Percentiles rank a stretch among this genome's conserved stretches.
These are phyloP conservation scores for Globisporangium carolinianum DNA, from an alignment of 352 stramenopile species.

Conservation along the genomic window DNA sequence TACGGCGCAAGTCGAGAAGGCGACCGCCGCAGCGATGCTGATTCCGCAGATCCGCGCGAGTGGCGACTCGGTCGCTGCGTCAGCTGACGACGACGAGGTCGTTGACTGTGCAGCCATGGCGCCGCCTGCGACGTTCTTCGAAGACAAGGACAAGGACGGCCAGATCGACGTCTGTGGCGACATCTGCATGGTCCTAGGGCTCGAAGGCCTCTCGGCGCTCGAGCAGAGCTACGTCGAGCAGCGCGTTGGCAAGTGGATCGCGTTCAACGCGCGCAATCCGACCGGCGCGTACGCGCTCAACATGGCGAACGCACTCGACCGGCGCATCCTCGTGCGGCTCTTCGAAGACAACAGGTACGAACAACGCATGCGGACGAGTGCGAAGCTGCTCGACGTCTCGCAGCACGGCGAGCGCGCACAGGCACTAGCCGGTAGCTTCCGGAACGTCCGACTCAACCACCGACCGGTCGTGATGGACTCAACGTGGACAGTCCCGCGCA, in stretches of 20 bases:
- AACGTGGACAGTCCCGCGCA: slow-evolving; percentile 53
- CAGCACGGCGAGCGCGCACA: slow-evolving; percentile 37
- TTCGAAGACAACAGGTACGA: slow-evolving; percentile 59
- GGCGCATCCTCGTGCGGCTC: slow-evolving; percentile 67
- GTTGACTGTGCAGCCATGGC: slow-evolving; percentile 59
- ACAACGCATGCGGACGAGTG: slow-evolving; percentile 37
- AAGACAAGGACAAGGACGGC: slow-evolving; percentile 73
- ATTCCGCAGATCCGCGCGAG: slow-evolving; percentile 48
- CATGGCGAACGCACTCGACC: slow-evolving; percentile 62
- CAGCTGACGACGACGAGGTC: slow-evolving; percentile 22
- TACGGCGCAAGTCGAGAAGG: slow-evolving; percentile 67
- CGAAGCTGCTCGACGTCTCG: slow-evolving; percentile 59
- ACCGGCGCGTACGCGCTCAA: slow-evolving; percentile 62
- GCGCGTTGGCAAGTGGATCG: slow-evolving; percentile 74
- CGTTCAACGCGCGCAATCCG: slow-evolving; percentile 64
- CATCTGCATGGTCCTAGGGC: slow-evolving; percentile 69
- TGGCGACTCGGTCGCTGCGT: slow-evolving; percentile 10
- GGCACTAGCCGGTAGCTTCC: slow-evolving; percentile 37
- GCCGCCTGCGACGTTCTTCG: slow-evolving; percentile 55
- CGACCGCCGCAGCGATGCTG: slow-evolving; percentile 44
- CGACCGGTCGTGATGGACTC: slow-evolving; percentile 39
- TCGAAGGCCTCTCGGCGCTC: slow-evolving; percentile 53
- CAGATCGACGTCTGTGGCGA: slow-evolving; percentile 79
- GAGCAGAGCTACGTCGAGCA: slow-evolving; percentile 66
- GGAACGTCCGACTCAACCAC: slow-evolving; percentile 59